Base-by-base conservation (phyloP, 108 stramenopile species). In the Fistulifera pelliculosa region DNA sequence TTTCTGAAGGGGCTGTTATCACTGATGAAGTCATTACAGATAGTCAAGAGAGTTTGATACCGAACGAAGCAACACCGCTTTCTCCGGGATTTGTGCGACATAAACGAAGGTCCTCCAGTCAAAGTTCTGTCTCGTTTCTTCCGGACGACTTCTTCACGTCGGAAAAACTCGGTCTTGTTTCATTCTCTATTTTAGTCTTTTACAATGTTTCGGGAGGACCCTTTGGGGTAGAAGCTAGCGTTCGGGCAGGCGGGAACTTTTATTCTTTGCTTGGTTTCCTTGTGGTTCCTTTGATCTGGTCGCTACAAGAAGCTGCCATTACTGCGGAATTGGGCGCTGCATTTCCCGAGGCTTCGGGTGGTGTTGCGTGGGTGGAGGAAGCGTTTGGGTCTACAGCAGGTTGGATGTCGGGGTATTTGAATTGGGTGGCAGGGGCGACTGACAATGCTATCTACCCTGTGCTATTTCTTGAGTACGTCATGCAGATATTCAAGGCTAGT, bases 361-460 rank as follows among this genome's bases (percentile, higher is more conserved):
- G 78, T 40, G 89, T 94, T 6, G 85, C 90, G 1, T 96, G 94
- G 90, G 88, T 95, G 4, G 88, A 94, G 49, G 79, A 78, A 61
- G 96, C 96, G 0, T 96, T 91, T 76, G 95, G 94, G 6, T 61
- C 68, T 7, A 66, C 44, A 24, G 84, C 79, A 61, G 97, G 85
- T 7, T 85, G 71, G 52, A 58, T 96, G 70, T 60, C 74, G 52
- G 97, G 97, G 6, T 94, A 85, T 79, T 59, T 94, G 48, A 68
- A 62, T 24, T 95, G 95, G 95, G 62, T 98, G 4, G 44, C 44
- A 11, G 44, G 93, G 31, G 93, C 88, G 12, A 80, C 82, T 4
- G 79, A 95, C 71, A 96, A 93, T 69, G 87, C 94, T 7, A 81
- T 96, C 8, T 91, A 85, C 52, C 95, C 92, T 0, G 85, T 77